A percentile compares a stretch with the other conserved stretches of the same genome.
Evolutionary conservation across 305 asterid genomes (phyloP).

Genomic region (Fraxinus dipetala): DNA sequence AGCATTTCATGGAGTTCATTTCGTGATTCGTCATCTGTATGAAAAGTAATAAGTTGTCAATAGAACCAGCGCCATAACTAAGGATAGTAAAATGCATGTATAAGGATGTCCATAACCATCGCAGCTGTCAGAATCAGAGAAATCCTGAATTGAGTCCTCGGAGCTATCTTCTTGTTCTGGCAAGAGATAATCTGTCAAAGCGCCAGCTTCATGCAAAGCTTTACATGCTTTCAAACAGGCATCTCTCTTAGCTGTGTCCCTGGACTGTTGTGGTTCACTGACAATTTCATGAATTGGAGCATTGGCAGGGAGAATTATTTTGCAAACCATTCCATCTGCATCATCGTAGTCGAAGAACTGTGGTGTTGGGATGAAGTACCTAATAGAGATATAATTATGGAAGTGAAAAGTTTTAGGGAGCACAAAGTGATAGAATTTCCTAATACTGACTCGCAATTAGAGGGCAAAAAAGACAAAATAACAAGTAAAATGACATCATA

Average conservation of each 20-base stretch:
- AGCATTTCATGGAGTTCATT: conserved; percentile 89
- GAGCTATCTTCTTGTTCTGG: conserved; percentile 59
- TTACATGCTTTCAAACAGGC: conserved; percentile 94
- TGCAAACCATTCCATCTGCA: conserved; percentile 70
- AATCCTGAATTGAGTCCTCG: conserved; percentile 45
- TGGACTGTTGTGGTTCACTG: conserved; percentile 65
- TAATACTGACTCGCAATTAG: conserved; percentile 2
- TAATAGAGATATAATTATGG: conserved; percentile 30
- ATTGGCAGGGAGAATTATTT: conserved; percentile 77
- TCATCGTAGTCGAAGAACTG: conserved; percentile 63
- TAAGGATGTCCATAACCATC: conserved; percentile 51
- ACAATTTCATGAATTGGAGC: conserved; percentile 72
- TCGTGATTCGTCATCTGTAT: conserved; percentile 66
- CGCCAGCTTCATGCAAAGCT: conserved; percentile 80
- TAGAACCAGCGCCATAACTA: conserved; percentile 21
- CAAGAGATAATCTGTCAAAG: conserved; percentile 87
- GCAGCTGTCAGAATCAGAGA: conserved; percentile 53
- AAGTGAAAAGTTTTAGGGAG: neutral
- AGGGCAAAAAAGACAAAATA: conserved; percentile 17
- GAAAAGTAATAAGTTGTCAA: conserved; percentile 25
- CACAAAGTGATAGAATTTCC: conserved; percentile 16
- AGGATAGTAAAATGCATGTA: conserved; percentile 24
- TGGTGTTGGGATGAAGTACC: conserved; percentile 82
- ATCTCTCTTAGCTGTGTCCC: conserved; percentile 75
- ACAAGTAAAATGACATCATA: conserved; percentile 42